Percentiles rank a stretch among this genome's conserved stretches.
Evolutionary conservation across 257 asterid genomes (phyloP).

Genomic region (Rauvolfia tetraphylla): DNA sequence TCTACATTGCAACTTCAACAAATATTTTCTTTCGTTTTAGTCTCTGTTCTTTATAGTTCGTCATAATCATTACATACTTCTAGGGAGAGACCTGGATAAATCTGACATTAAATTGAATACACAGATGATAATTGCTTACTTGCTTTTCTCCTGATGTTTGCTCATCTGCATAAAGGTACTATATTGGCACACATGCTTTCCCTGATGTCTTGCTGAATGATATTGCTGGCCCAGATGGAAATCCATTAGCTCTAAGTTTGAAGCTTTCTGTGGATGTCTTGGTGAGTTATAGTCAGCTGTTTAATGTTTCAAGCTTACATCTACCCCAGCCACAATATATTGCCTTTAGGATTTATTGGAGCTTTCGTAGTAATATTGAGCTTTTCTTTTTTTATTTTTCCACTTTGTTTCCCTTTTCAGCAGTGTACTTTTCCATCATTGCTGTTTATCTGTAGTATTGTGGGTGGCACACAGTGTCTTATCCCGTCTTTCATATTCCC

Average conservation of each 20-base stretch:
- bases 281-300: constrained; percentile 50
- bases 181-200: constrained; percentile 64
- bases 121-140: neutral
- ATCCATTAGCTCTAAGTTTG: constrained; percentile 83
- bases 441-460: neutral
- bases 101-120: constrained; percentile 2
- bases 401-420: neutral
- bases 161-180: constrained; percentile 52
- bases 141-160: constrained; percentile 16
- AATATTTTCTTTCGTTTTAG: neutral
- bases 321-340: constrained; percentile 6
- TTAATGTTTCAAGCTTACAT: constrained; percentile 15
- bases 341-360: constrained; percentile 1
- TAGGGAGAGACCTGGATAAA: neutral
- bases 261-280: constrained; percentile 96
- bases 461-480: neutral
- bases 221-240: constrained; percentile 98
- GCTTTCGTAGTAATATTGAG: neutral
- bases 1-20: neutral
- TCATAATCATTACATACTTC: neutral
- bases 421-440: neutral
- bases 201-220: constrained; percentile 94
- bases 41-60: neutral
- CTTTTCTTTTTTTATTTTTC: neutral
- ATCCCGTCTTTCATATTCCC: neutral